Base-by-base conservation (phyloP, 169 alveolate genomes). In the Cyclospora cayetanensis region DNA sequence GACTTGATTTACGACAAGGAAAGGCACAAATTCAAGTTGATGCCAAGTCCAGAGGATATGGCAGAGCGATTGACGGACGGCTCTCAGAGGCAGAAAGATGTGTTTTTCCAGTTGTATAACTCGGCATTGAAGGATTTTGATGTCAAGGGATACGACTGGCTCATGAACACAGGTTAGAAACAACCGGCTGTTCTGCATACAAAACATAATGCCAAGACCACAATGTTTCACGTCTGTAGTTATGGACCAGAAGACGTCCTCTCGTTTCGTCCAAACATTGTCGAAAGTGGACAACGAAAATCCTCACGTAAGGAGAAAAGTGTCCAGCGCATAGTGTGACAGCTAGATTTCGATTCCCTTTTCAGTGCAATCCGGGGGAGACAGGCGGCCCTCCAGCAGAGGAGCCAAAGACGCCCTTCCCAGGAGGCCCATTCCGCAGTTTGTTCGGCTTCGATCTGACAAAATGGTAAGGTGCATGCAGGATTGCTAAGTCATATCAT, bases 361-460 rank as follows among this genome's bases (percentile, higher is more conserved):
- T 11, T 37, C 43, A 65, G 87, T 76, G 76, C 60, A 66, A 76
- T 37, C 22, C 53, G 43, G 93, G 94, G n/a, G 70, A 90, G 15
- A 53, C 37, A 4, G 42, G 46, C 1, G 50, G 31, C 2, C 29
- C 74, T 7, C 79, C 22, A 4, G 52, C 82, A 0, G 34, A 29
- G 0, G 76, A 18, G 2, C 50, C 34, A 5, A 80, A 91, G 34
- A 65, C 94, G n/a, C 89, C 87, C 25, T 94, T 93, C 63, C 96
- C 96, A 27, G 96, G 96, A 11, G 96, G 96, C 20, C 94, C 96
- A 20, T 60, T 90, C 22, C 77, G 95, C 39, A 79, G 93, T 20
- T 70, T 85, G 0, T 94, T 91, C 77, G 96, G 96, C 39, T 92
- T 85, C 55, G 94, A 93, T 65, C 86, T 95, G 41, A 90, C 94